Conservation (phyloP, 2,329 filamentous ascomycete species). For the Coccinonectria pachysandricola region DNA sequence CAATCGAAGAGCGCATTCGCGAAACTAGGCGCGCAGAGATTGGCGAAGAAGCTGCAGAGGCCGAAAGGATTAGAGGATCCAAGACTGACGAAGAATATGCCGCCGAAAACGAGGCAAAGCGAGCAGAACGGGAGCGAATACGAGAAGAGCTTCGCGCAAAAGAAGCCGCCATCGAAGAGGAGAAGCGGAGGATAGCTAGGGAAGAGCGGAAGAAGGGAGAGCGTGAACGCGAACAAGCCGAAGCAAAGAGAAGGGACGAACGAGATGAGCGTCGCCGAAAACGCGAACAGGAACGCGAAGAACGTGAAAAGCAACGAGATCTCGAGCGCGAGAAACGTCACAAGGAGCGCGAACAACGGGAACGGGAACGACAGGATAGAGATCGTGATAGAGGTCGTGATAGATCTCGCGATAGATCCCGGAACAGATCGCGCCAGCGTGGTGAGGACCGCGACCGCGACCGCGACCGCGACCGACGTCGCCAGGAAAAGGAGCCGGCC, state of each 20-base stretch:
- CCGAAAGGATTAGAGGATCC: slow-evolving; percentile 53
- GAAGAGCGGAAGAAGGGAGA: slow-evolving; percentile 45
- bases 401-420: slow-evolving; percentile 20
- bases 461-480: slow-evolving; percentile 22
- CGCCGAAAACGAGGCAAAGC: slow-evolving; percentile 51
- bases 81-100: slow-evolving; percentile 69
- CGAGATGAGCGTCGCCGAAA: slow-evolving; percentile 38
- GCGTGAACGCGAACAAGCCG: slow-evolving; percentile 38
- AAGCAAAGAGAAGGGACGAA: slow-evolving; percentile 39
- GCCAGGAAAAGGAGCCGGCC: slow-evolving; percentile 26
- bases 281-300: slow-evolving; percentile 44
- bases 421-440: slow-evolving; percentile 19
- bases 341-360: slow-evolving; percentile 29
- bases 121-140: slow-evolving; percentile 49
- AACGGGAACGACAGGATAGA: slow-evolving; percentile 26
- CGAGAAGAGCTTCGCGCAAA: slow-evolving; percentile 50
- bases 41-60: slow-evolving; percentile 56
- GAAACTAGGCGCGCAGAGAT: slow-evolving; percentile 58
- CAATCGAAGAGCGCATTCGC: slow-evolving; percentile 61
- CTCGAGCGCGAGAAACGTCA: slow-evolving; percentile 30
- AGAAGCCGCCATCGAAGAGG: slow-evolving; percentile 50
- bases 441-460: slow-evolving; percentile 20
- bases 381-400: slow-evolving; percentile 20
- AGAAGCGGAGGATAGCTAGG: slow-evolving; percentile 47
- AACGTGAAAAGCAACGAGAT: slow-evolving; percentile 38